A percentile compares a stretch with the other conserved stretches of the same genome.
These are phyloP conservation scores for Penicillium sclerotiorum DNA, from an alignment of 2,329 filamentous ascomycete genomes.

Conservation along the genomic window DNA sequence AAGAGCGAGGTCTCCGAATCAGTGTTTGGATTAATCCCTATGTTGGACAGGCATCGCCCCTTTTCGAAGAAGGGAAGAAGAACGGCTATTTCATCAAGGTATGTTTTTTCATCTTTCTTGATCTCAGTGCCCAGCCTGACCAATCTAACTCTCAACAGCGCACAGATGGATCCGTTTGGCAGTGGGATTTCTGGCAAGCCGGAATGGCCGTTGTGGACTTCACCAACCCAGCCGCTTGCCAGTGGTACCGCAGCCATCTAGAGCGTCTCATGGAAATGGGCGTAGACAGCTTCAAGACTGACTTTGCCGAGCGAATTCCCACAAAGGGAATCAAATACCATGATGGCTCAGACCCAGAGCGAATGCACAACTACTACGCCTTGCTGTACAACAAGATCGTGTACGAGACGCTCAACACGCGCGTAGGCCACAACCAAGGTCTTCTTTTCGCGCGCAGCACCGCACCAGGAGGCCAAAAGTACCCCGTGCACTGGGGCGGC, in stretches of 20 bases:
- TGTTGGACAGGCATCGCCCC: conserved; percentile 67
- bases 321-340: conserved; percentile 66
- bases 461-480: conserved; percentile 68
- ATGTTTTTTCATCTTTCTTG: not conserved
- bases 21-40: conserved; percentile 80
- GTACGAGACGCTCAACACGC: conserved; percentile 64
- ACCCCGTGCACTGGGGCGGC: conserved; percentile 72
- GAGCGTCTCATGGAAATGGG: conserved; percentile 67
- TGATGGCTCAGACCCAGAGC: conserved; percentile 61
- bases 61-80: conserved; percentile 64
- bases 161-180: conserved; percentile 70
- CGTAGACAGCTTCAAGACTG: conserved; percentile 73
- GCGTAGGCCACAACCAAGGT: conserved; percentile 55
- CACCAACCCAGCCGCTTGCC: conserved; percentile 68
- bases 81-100: conserved; percentile 69
- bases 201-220: conserved; percentile 76
- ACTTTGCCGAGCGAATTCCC: conserved; percentile 74
- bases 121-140: not conserved
- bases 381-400: conserved; percentile 72
- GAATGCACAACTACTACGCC: conserved; percentile 80
- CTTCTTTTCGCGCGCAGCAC: conserved; percentile 70
- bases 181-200: conserved; percentile 77
- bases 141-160: conserved; percentile 39
- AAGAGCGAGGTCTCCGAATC: conserved; percentile 66
- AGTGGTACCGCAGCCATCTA: conserved; percentile 67